Percentiles rank a stretch among this genome's conserved stretches.
Evolutionary conservation across 2,329 filamentous ascomycete species (phyloP).

Genomic region (Lachnellula subtilissima): DNA sequence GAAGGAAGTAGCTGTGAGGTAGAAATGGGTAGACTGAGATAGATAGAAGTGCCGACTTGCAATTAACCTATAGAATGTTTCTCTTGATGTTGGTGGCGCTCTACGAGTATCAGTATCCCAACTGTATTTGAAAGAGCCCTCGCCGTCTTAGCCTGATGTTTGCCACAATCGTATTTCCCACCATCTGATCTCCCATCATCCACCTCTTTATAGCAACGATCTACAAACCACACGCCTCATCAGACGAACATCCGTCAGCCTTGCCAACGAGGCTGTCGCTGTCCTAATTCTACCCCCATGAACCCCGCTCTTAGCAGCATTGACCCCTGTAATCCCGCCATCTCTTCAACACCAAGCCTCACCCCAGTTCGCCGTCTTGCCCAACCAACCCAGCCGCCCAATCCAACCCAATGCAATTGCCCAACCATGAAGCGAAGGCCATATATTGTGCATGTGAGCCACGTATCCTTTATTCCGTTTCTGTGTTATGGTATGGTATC

Average conservation of each 20-base stretch:
- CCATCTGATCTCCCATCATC: neutral
- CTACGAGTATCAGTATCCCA: no score
- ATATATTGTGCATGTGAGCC: no score
- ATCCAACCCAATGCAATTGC: neutral
- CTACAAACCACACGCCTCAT: neutral
- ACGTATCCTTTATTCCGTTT: no score
- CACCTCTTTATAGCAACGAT: neutral
- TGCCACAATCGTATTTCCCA: neutral
- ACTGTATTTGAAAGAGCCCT: no score
- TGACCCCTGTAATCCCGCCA: constrained; percentile 2
- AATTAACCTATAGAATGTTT: neutral
- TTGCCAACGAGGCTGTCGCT: neutral
- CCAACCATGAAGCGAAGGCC: neutral
- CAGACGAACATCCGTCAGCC: neutral
- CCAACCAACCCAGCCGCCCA: neutral
- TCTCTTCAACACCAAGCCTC: constrained; percentile 8
- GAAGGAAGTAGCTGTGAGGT: neutral
- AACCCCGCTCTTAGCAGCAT: neutral
- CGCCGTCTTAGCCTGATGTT: no score
- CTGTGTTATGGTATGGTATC: no score
- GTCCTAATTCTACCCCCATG: neutral
- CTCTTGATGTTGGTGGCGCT: no score
- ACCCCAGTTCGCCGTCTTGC: neutral
- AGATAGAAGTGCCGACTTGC: neutral
- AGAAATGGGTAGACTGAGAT: neutral